Base-by-base conservation (phyloP, 352 stramenopile species). In the Pythium angustatum region DNA sequence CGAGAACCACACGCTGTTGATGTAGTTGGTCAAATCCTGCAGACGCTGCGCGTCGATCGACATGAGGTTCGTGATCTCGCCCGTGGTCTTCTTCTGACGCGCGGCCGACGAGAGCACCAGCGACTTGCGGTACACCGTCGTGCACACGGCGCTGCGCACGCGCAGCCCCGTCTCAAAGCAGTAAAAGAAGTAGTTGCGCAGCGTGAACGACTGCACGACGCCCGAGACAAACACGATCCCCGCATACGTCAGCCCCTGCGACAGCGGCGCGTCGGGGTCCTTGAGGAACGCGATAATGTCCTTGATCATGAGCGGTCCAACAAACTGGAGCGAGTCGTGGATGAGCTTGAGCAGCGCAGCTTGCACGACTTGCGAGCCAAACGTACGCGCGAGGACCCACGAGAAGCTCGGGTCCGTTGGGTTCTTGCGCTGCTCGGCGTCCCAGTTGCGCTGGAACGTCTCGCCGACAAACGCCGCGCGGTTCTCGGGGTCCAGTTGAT, bases 61-160 rank as follows among this genome's bases (percentile, higher is more conserved):
- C 82, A 99, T 98, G 33, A 99, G 87, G 71, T 99, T 99, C 14
- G 93, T 97, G 68, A 99, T 98, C 79, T 99, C 93, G 52, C 96
- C 96, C 24, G 92, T 85, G 31, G 81, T 96, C 56, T 78, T 82
- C 62, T 91, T 79, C 85, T 84, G 84, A 47, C 61, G 91, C 62
- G 69, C 83, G 56, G 66, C 91, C 26, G 66, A 88, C 53, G 66
- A 98, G 47, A 79, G 83, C 75, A 85, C 93, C 85, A 98, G 59
- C 78, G 91, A 76, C 74, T 92, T 83, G 72, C 83, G 56, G 83
- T 85, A 94, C 56, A 94, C 84, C 17, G 83, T 76, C 56, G 82
- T 92, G 47, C 79, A 70, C 52, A 94, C 75, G 8, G 85, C 85
- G 26, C 78, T 90, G 64, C 87, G 85, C 53, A 94, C 63, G n/a